Evolutionary conservation across 164 flowering plant species (phyloP).

Genomic region (Tetrastigma voinierianum): DNA sequence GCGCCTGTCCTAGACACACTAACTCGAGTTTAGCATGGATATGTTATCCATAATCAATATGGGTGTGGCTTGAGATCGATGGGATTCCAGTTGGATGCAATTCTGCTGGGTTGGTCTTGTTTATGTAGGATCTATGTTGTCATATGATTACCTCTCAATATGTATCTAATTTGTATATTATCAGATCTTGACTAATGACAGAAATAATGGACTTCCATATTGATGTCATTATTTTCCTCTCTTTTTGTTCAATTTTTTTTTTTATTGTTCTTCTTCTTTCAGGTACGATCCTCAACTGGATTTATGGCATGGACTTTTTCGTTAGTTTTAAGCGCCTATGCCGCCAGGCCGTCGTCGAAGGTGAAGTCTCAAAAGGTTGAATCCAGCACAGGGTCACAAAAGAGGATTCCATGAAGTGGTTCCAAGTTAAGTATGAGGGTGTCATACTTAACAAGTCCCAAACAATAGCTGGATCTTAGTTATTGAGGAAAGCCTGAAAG

Average conservation of each 20-base stretch:
- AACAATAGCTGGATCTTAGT: conserved; percentile 19
- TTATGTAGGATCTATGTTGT: too few relatives aligned
- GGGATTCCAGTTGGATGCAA: too few relatives aligned
- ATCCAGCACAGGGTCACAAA: conserved; percentile 80
- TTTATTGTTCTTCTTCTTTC: background rate
- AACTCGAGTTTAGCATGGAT: too few relatives aligned
- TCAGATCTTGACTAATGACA: too few relatives aligned
- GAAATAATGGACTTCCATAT: too few relatives aligned
- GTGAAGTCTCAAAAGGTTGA: conserved; percentile 82
- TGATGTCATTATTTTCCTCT: background rate
- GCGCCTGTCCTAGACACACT: too few relatives aligned
- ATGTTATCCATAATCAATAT: too few relatives aligned
- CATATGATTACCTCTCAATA: too few relatives aligned
- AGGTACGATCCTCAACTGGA: conserved; percentile 91
- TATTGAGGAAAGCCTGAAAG: too few relatives aligned
- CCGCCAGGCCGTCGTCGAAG: conserved; percentile 69
- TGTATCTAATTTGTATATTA: too few relatives aligned
- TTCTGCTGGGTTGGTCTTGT: too few relatives aligned
- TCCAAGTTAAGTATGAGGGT: conserved; percentile 83
- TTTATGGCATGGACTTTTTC: conserved; percentile 87
- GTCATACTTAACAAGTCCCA: conserved; percentile 86
- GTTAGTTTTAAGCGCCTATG: conserved; percentile 81
- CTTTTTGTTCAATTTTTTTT: background rate
- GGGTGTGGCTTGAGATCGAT: too few relatives aligned
- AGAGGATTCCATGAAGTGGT: conserved; percentile 91